A percentile compares a stretch with the other conserved stretches of the same genome.
phyloP scores from a whole-genome alignment of 768 basidiomycete species.

The Chalciporus pseudorubinellus region DNA sequence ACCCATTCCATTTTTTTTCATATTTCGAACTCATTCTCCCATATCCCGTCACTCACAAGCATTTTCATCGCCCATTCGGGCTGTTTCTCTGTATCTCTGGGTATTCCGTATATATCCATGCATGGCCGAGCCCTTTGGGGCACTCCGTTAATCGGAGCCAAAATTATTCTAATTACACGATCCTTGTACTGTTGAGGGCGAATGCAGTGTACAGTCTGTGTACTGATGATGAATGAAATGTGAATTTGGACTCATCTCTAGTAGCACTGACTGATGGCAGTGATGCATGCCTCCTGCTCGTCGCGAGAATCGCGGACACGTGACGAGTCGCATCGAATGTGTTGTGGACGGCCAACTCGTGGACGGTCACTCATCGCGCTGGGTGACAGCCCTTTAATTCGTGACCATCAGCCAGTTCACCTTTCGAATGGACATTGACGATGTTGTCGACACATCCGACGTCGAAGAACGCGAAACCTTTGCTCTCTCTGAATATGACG shows the following conservation, averaged over 20 bases:
- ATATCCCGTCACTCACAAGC: constrained; percentile 12
- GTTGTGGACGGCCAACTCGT: no score
- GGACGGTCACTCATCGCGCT: neutral
- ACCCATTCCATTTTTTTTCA: constrained; percentile 4
- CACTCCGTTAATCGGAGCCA: no score
- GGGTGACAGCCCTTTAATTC: neutral
- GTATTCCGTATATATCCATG: neutral
- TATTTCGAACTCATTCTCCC: neutral
- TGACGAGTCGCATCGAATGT: neutral
- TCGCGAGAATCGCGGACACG: neutral
- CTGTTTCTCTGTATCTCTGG: constrained; percentile 20
- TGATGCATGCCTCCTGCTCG: no score
- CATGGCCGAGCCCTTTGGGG: no score
- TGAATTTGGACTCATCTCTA: no score
- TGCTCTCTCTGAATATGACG: constrained; percentile 12
- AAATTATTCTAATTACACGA: no score
- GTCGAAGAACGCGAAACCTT: constrained; percentile 54
- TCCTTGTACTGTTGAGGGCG: no score
- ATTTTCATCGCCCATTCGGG: constrained; percentile 5
- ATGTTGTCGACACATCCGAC: constrained; percentile 63
- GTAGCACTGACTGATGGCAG: no score
- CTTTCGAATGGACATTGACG: constrained; percentile 34
- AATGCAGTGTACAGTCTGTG: no score
- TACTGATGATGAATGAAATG: no score
- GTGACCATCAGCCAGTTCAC: neutral